phyloP scores from a whole-genome alignment of 441 rosid genomes.

The Adansonia rubrostipa region DNA sequence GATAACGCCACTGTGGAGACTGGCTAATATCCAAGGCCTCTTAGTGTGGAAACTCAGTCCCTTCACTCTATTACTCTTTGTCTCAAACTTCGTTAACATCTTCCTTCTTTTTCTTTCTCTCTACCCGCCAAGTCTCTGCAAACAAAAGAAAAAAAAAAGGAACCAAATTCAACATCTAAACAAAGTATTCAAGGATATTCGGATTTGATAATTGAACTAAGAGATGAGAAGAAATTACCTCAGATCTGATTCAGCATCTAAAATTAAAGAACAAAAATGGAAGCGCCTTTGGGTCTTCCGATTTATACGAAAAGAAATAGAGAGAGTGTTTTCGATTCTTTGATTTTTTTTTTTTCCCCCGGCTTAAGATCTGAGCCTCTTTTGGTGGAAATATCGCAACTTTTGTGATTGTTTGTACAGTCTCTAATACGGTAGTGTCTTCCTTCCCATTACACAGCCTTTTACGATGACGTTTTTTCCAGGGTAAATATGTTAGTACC shows the following conservation, averaged over 20 bases:
- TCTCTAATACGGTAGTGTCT: background rate
- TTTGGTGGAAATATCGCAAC: background rate
- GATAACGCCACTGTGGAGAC: slow-evolving; percentile 89
- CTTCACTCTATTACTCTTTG: slow-evolving; percentile 87
- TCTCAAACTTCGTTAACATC: slow-evolving; percentile 86
- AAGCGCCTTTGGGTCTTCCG: background rate
- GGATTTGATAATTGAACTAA: too few relatives aligned
- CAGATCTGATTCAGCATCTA: too few relatives aligned
- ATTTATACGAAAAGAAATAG: background rate
- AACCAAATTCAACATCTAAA: slow-evolving; percentile 16
- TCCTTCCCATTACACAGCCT: background rate
- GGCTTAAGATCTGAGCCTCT: background rate
- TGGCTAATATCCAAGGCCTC: slow-evolving; percentile 90
- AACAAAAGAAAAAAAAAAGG: background rate
- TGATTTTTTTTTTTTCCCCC: background rate
- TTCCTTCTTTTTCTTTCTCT: slow-evolving; percentile 41
- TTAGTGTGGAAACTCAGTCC: slow-evolving; percentile 83
- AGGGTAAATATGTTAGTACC: background rate
- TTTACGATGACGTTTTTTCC: background rate
- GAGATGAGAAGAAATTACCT: too few relatives aligned
- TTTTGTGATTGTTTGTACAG: background rate
- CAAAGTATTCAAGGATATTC: too few relatives aligned
- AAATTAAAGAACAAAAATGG: background rate
- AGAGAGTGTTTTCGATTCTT: slow-evolving; percentile 5
- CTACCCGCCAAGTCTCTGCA: slow-evolving; percentile 27